Base-by-base conservation (phyloP, 1,284 basidiomycete genomes). In the Laetiporus sulphureus region DNA sequence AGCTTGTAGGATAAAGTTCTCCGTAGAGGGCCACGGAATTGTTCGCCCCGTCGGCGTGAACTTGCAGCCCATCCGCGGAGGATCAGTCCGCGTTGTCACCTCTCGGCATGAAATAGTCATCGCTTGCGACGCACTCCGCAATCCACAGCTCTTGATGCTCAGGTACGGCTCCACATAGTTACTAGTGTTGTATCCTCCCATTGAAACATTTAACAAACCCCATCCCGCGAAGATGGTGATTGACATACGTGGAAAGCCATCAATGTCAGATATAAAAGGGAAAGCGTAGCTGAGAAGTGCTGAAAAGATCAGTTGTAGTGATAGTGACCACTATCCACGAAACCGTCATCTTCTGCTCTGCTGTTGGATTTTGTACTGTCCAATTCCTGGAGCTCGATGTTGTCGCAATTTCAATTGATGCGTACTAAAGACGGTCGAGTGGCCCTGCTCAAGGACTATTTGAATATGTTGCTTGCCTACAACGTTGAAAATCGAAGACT, bases 131-230 rank as follows among this genome's bases (percentile, higher is more conserved):
- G 53, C 63, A 1, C 41, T 67, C 7, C 59, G 57, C 0, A 57
- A 56, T 15, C 64, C 65, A 0, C 57, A 60, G 33, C 27, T 66
- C 7, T 48, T 66, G 3, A 51, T 63, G 54, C 38, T 64, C 21
- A 67, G 64, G 60, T 63, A n/a, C n/a, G 22, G 29, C 31, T 31
- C n/a, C n/a, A n/a, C n/a, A n/a, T n/a, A n/a, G n/a, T n/a, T n/a
- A n/a, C n/a, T n/a, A n/a, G n/a, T n/a, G n/a, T n/a, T n/a, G n/a
- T 27, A 12, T 33, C 7, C 18, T 23, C 20, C 1, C 32, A 59
- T 57, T 36, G 57, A 59, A 8, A 49, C 64, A 18, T 64, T 62
- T 6, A 57, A 60, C 3, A 40, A 38, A 23, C 50, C 50, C 3
- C 61, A 64, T 34, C 51, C 65, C 4, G 37, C 53, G 20, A 42